A percentile compares a stretch with the other conserved stretches of the same genome.
phyloP scores from a whole-genome alignment of 495 filamentous ascomycete species.

The Cercophora sp. region DNA sequence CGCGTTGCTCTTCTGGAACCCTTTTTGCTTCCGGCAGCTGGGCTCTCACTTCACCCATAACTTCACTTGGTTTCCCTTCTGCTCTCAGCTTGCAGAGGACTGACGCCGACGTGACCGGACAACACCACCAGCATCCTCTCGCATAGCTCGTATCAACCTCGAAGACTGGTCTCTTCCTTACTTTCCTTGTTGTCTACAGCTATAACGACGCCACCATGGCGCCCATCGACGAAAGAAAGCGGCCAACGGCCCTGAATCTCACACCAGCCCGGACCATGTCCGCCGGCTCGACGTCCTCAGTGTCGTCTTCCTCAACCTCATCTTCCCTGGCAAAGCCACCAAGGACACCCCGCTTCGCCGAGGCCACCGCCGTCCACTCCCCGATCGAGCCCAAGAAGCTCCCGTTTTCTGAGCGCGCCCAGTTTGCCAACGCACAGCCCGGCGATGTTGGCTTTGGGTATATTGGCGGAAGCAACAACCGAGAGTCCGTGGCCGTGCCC shows the following conservation, averaged over 20 bases:
- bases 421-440: slow-evolving; percentile 60
- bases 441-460: slow-evolving; percentile 93
- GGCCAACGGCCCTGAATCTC: slow-evolving; percentile 47
- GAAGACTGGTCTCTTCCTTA: slow-evolving; percentile 36
- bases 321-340: slow-evolving; percentile 66
- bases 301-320: slow-evolving; percentile 49
- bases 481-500: slow-evolving; percentile 46
- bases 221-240: slow-evolving; percentile 44
- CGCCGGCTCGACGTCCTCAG: slow-evolving; percentile 51
- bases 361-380: slow-evolving; percentile 84
- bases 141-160: slow-evolving; percentile 24
- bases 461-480: slow-evolving; percentile 57
- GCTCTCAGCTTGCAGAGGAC: slow-evolving; percentile 17
- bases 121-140: slow-evolving; percentile 9
- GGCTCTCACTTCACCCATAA: slow-evolving; percentile 46
- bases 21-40: slow-evolving; percentile 47
- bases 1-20: slow-evolving; percentile 21
- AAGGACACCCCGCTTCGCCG: slow-evolving; percentile 81
- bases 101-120: neutral
- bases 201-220: slow-evolving; percentile 20
- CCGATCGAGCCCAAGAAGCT: slow-evolving; percentile 62
- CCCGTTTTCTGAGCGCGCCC: slow-evolving; percentile 63
- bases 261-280: slow-evolving; percentile 43
- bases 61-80: slow-evolving; percentile 29
- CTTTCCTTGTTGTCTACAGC: slow-evolving; percentile 17